Conservation (phyloP, 2,329 filamentous ascomycete species). For the Aureobasidium vineae region DNA sequence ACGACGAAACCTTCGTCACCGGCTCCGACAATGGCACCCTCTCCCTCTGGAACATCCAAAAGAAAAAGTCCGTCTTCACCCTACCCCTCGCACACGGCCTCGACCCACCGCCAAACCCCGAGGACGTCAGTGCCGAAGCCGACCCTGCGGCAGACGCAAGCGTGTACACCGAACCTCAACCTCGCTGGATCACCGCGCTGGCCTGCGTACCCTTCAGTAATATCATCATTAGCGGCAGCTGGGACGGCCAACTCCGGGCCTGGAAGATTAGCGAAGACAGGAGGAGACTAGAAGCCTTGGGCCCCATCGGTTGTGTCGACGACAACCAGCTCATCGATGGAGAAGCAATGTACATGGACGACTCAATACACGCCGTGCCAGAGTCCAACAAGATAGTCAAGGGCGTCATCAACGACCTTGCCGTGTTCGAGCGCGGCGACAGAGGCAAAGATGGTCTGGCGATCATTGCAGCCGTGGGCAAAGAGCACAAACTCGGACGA, state of each 20-base stretch:
- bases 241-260: constrained; percentile 83
- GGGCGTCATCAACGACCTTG: constrained; percentile 85
- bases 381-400: constrained; percentile 47
- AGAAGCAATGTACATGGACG: constrained; percentile 23
- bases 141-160: constrained; percentile 52
- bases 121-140: constrained; percentile 70
- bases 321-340: constrained; percentile 31
- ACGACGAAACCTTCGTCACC: constrained; percentile 84
- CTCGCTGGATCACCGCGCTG: constrained; percentile 88
- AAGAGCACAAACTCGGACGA: constrained; percentile 78
- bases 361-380: constrained; percentile 20
- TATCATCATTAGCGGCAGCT: constrained; percentile 85
- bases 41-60: constrained; percentile 82
- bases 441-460: constrained; percentile 71
- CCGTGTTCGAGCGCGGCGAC: constrained; percentile 80
- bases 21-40: constrained; percentile 88
- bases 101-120: constrained; percentile 66
- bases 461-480: constrained; percentile 80
- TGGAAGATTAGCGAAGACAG: constrained; percentile 87
- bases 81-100: constrained; percentile 80
- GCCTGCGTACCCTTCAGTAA: constrained; percentile 86
- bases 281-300: constrained; percentile 69
- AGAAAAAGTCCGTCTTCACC: constrained; percentile 90
- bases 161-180: constrained; percentile 52
- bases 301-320: constrained; percentile 58